These are phyloP conservation scores for Leucaena leucocephala DNA, from an alignment of 306 rosid species.

Conservation along the genomic window DNA sequence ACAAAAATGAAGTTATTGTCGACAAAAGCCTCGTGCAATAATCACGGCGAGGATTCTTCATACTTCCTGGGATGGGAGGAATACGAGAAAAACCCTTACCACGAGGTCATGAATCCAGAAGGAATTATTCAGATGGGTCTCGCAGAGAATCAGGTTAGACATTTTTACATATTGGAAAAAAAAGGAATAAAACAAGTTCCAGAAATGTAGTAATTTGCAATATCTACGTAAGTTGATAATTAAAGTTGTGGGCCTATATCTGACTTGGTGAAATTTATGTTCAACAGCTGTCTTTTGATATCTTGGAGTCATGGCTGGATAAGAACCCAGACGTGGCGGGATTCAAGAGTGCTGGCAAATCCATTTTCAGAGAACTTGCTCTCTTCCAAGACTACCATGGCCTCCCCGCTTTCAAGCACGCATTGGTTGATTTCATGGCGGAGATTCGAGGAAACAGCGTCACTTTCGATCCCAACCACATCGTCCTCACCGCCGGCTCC, in stretches of 20 bases:
- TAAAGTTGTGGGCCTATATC: background rate
- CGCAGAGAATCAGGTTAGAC: conserved; percentile 82
- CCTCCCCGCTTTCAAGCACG: conserved; percentile 76
- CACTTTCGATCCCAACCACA: conserved; percentile 62
- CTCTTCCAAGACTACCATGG: conserved; percentile 97
- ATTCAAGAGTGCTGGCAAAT: conserved; percentile 69
- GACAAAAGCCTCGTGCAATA: conserved; percentile 71
- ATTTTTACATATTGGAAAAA: background rate
- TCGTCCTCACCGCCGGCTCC: conserved; percentile 81
- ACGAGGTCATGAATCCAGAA: conserved; percentile 60
- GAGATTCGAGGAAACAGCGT: conserved; percentile 75
- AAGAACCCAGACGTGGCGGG: conserved; percentile 81
- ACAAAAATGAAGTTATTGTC: conserved; percentile 66
- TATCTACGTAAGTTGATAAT: background rate
- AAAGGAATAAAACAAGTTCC: background rate
- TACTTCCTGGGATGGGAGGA: conserved; percentile 95
- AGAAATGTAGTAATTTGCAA: background rate
- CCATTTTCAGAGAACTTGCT: conserved; percentile 86
- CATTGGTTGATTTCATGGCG: conserved; percentile 77
- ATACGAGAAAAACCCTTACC: conserved; percentile 82
- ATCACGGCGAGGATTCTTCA: conserved; percentile 93
- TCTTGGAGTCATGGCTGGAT: conserved; percentile 74
- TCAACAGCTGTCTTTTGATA: conserved; percentile 78
- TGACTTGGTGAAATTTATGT: background rate
- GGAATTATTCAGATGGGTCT: conserved; percentile 98